Percentiles rank a stretch among this genome's conserved stretches.
phyloP scores from a whole-genome alignment of 768 basidiomycete species.

The Trametes gibbosa region DNA sequence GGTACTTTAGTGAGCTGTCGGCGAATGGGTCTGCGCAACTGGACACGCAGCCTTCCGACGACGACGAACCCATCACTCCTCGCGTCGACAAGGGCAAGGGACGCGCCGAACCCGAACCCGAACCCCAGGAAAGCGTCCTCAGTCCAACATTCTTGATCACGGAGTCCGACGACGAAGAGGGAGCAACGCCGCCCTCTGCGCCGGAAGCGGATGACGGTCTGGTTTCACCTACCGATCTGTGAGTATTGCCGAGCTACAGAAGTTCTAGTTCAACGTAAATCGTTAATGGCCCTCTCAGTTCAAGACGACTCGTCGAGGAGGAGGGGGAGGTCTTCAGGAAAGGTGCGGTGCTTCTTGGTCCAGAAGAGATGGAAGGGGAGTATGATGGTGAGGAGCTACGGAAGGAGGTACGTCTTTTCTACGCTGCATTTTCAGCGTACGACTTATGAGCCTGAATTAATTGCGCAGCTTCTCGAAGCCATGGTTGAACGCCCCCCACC shows the following conservation, averaged over 20 bases:
- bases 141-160: conserved; percentile 45
- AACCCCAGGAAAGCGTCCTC: conserved; percentile 67
- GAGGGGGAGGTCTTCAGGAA: conserved; percentile 97
- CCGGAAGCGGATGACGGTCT: conserved; percentile 37
- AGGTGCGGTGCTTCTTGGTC: conserved; percentile 73
- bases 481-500: conserved; percentile 86
- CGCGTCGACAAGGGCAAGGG: conserved; percentile 78
- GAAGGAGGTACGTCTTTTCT: conserved; percentile 55
- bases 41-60: conserved; percentile 21
- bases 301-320: conserved; percentile 83
- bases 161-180: conserved; percentile 48
- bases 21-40: conserved; percentile 1
- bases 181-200: conserved; percentile 10
- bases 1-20: conserved; percentile 19
- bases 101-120: conserved; percentile 64
- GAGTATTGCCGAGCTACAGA: conserved; percentile 25
- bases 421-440: not conserved
- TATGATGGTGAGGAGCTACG: conserved; percentile 87
- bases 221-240: conserved; percentile 48
- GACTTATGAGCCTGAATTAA: not conserved
- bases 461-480: conserved; percentile 68
- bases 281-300: conserved; percentile 39
- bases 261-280: not conserved
- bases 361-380: conserved; percentile 87
- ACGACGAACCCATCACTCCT: conserved; percentile 51